Conservation (phyloP, 129 eudicot species). For the Saposhnikovia divaricata region DNA sequence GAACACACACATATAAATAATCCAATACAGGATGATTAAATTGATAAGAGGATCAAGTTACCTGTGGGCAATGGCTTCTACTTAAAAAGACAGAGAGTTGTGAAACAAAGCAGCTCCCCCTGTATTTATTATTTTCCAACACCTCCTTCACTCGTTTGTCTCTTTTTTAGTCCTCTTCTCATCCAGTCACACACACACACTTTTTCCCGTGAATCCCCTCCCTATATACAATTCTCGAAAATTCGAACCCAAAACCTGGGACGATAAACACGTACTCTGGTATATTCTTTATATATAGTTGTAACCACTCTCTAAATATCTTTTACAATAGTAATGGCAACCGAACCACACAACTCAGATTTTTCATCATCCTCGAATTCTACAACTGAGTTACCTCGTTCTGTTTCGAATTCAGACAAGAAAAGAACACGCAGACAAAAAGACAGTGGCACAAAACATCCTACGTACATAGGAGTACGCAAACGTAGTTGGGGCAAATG, state of each 20-base stretch:
- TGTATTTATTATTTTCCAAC: neutral
- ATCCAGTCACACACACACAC: neutral
- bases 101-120: neutral
- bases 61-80: slow-evolving; percentile 3
- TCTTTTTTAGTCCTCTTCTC: neutral
- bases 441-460: neutral
- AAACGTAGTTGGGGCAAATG: slow-evolving; percentile 11
- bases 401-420: neutral
- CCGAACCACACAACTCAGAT: neutral
- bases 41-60: neutral
- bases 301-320: neutral
- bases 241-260: no score
- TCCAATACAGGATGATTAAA: no score
- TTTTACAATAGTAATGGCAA: neutral
- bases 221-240: no score
- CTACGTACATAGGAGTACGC: neutral
- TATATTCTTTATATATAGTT: neutral
- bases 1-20: neutral
- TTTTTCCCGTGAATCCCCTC: neutral
- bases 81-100: neutral
- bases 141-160: neutral
- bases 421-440: neutral
- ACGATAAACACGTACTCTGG: no score
- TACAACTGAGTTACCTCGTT: neutral
- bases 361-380: neutral